Evolutionary conservation across 129 eudicot species (phyloP).

Genomic region (Arctium minus): DNA sequence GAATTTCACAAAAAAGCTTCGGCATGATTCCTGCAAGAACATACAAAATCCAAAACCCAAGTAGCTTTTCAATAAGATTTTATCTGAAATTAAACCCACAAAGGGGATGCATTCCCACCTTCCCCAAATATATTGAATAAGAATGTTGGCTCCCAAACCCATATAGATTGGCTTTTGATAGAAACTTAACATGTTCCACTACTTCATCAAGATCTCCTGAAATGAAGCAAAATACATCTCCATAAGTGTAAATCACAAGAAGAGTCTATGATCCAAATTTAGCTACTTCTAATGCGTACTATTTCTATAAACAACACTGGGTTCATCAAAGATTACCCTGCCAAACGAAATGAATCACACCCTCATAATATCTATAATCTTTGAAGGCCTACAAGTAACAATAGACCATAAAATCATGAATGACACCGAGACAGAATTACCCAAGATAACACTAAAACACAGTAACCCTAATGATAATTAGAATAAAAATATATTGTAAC

Average conservation of each 20-base stretch:
- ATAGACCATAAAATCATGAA: neutral
- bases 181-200: slow-evolving; percentile 40
- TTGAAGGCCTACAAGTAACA: slow-evolving; percentile 58
- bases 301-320: neutral
- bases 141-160: slow-evolving; percentile 80
- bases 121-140: slow-evolving; percentile 25
- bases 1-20: slow-evolving; percentile 69
- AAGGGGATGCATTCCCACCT: slow-evolving; percentile 31
- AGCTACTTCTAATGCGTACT: too few species aligned
- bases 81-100: neutral
- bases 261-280: too few species aligned
- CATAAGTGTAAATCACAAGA: too few species aligned
- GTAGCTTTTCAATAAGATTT: neutral
- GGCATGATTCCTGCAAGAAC: slow-evolving; percentile 55
- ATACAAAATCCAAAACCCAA: neutral
- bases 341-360: slow-evolving; percentile 59
- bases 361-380: slow-evolving; percentile 71
- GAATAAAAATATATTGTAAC: too few species aligned
- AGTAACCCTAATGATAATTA: neutral
- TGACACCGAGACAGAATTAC: neutral
- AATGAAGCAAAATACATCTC: too few species aligned
- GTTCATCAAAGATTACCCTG: slow-evolving; percentile 61
- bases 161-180: slow-evolving; percentile 52
- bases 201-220: too few species aligned
- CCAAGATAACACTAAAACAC: neutral